Percentiles rank a stretch among this genome's conserved stretches.
Conservation (phyloP, 768 basidiomycete genomes). For the Tricholoma hemisulphureum region DNA sequence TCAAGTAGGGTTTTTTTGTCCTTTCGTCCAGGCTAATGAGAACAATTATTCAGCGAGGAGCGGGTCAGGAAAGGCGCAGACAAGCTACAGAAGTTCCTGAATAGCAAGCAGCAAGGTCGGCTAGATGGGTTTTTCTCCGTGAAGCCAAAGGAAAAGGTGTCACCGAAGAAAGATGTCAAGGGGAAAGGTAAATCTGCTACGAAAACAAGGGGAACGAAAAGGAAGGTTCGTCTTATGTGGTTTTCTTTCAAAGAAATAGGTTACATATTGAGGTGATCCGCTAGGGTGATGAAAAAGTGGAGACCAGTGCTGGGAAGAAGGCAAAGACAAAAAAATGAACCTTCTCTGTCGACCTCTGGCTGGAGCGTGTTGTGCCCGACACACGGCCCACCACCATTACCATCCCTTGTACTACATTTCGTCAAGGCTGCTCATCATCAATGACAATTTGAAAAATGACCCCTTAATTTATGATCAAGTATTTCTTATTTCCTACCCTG, state of each 20-base stretch:
- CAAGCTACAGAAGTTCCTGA: constrained; percentile 83
- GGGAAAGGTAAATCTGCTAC: constrained; percentile 38
- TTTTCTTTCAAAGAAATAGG: background rate
- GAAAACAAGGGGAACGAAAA: constrained; percentile 45
- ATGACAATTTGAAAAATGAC: too few species aligned
- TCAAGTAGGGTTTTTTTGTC: constrained; percentile 59
- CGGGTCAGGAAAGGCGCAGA: constrained; percentile 94
- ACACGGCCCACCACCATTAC: too few species aligned
- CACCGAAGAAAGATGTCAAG: constrained; percentile 33
- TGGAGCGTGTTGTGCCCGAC: too few species aligned
- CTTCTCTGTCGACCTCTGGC: background rate
- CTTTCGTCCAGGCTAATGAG: background rate
- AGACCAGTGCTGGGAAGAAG: constrained; percentile 39
- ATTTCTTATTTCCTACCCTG: too few species aligned
- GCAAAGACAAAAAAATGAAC: constrained; percentile 39
- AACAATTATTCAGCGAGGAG: constrained; percentile 70
- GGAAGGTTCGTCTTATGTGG: constrained; percentile 38
- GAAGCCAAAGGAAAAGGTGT: constrained; percentile 54
- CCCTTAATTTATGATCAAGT: too few species aligned
- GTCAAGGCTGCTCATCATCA: too few species aligned
- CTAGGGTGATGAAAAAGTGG: constrained; percentile 42
- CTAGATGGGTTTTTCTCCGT: constrained; percentile 93
- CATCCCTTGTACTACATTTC: too few species aligned
- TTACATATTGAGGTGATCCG: background rate
- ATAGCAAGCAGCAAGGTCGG: constrained; percentile 92